Base-by-base conservation (phyloP, 2,329 filamentous ascomycete genomes). In the Huntiella moniliformis region DNA sequence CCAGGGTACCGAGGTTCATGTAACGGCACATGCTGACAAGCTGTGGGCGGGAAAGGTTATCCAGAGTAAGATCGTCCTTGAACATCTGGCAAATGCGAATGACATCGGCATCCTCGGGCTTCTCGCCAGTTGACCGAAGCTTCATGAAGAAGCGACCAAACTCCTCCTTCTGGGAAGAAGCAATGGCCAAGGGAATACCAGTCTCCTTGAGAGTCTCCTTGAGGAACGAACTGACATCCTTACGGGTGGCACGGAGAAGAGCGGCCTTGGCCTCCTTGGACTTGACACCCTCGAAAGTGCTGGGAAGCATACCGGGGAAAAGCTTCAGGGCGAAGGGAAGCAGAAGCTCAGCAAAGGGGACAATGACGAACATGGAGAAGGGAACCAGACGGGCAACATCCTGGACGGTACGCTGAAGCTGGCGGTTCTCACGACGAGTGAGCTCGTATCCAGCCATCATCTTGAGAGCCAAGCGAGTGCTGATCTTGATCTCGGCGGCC, bases 41-140 rank as follows among this genome's bases (percentile, higher is more conserved):
- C 64, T 98, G 91, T 12, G 91, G 91, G 52, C 91, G 75, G 13
- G 87, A 95, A 53, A 98, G 67, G 64, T 98, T 98, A 74, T 98
- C 91, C 31, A 98, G 71, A 0, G 91, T 98, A 56, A 98, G 61
- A 61, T 98, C 91, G 59, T 98, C 91, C 62, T 91, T 92, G 75
- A 98, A 98, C 53, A 93, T 82, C 71, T 95, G 92, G 77, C 91
- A 96, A 52, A 98, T 88, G 65, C 91, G 94, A 69, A 98, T 93
- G 52, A 98, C 85, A 58, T 98, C 91, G 53, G 87, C 74, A 45
- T 78, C 74, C 4, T 83, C 91, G 1, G 91, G 91, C 39, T 80
- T 71, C 66, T 96, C 88, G 52, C 88, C 91, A 1, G 88, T 95
- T 13, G 84, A 78, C 45, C 91, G 73, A 51, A 96, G 75, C 68